A percentile compares a stretch with the other conserved stretches of the same genome.
Evolutionary conservation across 1,284 basidiomycete species (phyloP).

Genomic region (Takashimella koratensis): DNA sequence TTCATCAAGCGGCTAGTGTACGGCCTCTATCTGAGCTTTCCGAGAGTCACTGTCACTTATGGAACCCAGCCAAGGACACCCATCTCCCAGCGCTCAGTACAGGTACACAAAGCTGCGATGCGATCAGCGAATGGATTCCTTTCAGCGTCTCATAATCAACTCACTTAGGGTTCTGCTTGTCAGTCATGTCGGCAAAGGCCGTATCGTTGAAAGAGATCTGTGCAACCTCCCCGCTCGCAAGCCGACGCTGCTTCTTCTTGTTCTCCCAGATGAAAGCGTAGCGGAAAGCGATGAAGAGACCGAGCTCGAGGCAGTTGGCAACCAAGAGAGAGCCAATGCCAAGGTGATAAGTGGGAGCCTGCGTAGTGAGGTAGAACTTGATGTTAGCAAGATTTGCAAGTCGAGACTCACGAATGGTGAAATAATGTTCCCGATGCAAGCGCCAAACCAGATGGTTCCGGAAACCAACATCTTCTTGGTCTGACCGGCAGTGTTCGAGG

Average conservation of each 20-base stretch:
- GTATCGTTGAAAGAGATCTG: conserved; percentile 22
- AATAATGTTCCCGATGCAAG: conserved; percentile 50
- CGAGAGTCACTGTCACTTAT: no score
- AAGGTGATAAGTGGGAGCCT: conserved; percentile 50
- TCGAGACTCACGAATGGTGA: no score
- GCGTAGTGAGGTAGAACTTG: conserved; percentile 45
- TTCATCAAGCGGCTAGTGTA: no score
- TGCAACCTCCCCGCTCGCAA: conserved; percentile 21
- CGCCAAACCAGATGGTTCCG: conserved; percentile 45
- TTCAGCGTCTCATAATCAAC: background rate
- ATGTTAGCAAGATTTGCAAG: no score
- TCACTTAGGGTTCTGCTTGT: conserved; percentile 45
- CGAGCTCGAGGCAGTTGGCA: conserved; percentile 44
- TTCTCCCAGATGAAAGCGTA: conserved; percentile 49
- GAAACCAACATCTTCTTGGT: conserved; percentile 52
- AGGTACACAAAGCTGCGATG: conserved; percentile 11
- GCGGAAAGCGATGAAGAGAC: conserved; percentile 49
- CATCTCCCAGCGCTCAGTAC: conserved; percentile 8
- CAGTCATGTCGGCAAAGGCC: conserved; percentile 46
- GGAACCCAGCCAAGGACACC: no score
- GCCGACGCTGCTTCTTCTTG: conserved; percentile 42
- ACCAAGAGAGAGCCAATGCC: conserved; percentile 52
- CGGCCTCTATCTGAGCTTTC: no score
- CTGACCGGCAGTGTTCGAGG: conserved; percentile 53
- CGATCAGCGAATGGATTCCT: background rate